Conservation (phyloP, 2,329 filamentous ascomycete species). For the Sclerotinia subarctica region DNA sequence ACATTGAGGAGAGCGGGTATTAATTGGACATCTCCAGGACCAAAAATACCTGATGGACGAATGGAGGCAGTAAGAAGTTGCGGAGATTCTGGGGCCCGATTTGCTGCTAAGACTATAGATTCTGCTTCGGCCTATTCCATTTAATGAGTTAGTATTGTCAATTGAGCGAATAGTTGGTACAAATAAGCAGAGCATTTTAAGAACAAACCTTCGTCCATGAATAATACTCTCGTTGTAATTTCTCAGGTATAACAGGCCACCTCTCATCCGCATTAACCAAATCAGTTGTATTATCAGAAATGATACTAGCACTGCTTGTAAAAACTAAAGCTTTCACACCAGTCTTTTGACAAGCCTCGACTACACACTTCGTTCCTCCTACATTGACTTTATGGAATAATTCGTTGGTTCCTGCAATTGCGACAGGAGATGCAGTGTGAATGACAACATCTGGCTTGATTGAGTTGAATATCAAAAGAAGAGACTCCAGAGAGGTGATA, state of each 20-base stretch:
- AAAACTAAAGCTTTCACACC: conserved; percentile 83
- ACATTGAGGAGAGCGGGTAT: conserved; percentile 72
- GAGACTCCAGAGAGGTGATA: conserved; percentile 64
- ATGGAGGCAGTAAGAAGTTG: conserved; percentile 73
- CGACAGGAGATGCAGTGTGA: conserved; percentile 77
- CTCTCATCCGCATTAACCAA: conserved; percentile 82
- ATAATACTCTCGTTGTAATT: conserved; percentile 75
- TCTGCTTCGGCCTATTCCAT: conserved; percentile 66
- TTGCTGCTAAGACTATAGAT: conserved; percentile 72
- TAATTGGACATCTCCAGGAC: conserved; percentile 78
- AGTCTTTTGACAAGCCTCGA: conserved; percentile 67
- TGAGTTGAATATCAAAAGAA: conserved; percentile 61
- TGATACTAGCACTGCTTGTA: conserved; percentile 83
- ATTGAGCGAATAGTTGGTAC: background rate
- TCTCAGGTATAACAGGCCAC: conserved; percentile 71
- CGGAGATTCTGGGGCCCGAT: conserved; percentile 51
- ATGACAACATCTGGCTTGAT: conserved; percentile 79
- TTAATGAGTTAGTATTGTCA: background rate
- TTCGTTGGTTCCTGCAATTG: conserved; percentile 52
- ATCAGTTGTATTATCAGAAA: conserved; percentile 77
- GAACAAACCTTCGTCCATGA: conserved; percentile 69
- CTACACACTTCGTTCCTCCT: conserved; percentile 74
- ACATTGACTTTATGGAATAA: conserved; percentile 82
- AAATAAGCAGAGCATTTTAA: background rate
- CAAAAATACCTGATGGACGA: conserved; percentile 85